Percentiles rank a stretch among this genome's conserved stretches.
Conservation (phyloP, 2,329 filamentous ascomycete genomes). For the Fusarium proliferatum region DNA sequence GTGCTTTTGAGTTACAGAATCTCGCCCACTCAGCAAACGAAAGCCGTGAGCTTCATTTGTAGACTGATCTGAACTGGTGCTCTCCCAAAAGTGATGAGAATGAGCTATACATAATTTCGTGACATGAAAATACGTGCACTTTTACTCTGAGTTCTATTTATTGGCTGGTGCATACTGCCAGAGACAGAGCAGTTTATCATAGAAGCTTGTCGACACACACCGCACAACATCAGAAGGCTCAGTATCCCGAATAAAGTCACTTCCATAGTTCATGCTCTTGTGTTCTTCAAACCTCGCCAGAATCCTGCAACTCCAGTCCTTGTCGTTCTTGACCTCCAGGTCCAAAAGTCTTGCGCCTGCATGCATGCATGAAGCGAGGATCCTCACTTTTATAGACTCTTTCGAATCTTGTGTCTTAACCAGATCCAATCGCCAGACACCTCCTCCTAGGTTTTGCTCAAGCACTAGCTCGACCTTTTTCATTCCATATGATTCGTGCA, state of each 20-base stretch:
- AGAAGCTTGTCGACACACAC: conserved; percentile 80
- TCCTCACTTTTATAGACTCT: conserved; percentile 51
- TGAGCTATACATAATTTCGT: neutral
- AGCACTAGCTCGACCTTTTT: conserved; percentile 65
- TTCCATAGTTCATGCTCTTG: conserved; percentile 94
- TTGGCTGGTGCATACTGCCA: conserved; percentile 60
- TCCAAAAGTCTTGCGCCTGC: conserved; percentile 78
- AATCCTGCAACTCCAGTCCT: conserved; percentile 70
- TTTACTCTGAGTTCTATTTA: neutral
- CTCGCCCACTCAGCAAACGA: neutral
- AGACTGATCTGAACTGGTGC: neutral
- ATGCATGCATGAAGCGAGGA: conserved; percentile 96
- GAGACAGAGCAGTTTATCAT: conserved; percentile 76
- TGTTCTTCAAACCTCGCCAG: conserved; percentile 83
- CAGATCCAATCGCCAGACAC: conserved; percentile 87
- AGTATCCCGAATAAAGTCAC: conserved; percentile 68
- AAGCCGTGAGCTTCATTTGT: neutral
- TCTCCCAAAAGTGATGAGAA: neutral
- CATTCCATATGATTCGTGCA: conserved; percentile 53
- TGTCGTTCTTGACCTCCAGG: conserved; percentile 52
- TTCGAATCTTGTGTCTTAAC: conserved; percentile 52
- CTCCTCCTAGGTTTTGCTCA: conserved; percentile 76
- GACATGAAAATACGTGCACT: neutral
- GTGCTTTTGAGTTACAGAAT: neutral
- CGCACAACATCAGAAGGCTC: conserved; percentile 46